Percentiles rank a stretch among this genome's conserved stretches.
Evolutionary conservation across 805 yeast genomes (phyloP).

Genomic region (Ogataea corticis): DNA sequence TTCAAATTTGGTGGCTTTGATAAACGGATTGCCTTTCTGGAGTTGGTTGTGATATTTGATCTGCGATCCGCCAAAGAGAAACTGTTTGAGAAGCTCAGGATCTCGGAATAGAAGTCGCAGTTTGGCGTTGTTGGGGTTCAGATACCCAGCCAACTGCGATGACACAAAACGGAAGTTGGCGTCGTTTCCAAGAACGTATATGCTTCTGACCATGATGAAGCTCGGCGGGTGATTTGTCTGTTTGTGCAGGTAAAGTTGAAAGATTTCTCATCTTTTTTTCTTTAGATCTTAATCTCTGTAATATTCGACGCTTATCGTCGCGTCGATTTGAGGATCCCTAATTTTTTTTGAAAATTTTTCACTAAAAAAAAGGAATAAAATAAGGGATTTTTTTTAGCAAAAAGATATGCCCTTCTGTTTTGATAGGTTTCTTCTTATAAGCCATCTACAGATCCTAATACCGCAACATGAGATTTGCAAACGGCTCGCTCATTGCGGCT

Average conservation of each 20-base stretch:
- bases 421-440: no score
- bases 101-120: constrained; percentile 15
- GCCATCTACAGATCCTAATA: neutral
- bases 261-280: neutral
- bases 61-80: constrained; percentile 10
- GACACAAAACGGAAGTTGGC: constrained; percentile 21
- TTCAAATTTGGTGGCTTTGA: constrained; percentile 4
- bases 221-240: no score
- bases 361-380: neutral
- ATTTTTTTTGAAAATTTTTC: constrained; percentile 13
- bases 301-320: no score
- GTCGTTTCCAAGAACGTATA: constrained; percentile 23
- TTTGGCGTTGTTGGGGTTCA: constrained; percentile 3
- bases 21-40: constrained; percentile 12
- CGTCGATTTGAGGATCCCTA: constrained; percentile 1
- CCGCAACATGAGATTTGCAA: no score
- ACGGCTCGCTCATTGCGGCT: neutral
- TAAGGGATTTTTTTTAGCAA: no score
- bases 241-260: no score
- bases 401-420: neutral
- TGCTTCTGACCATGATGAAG: constrained; percentile 13
- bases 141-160: constrained; percentile 17
- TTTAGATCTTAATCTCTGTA: no score
- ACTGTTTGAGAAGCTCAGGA: constrained; percentile 8
- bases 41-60: constrained; percentile 17